These are phyloP conservation scores for Bondarzewia mesenterica DNA, from an alignment of 1,284 basidiomycete species.

Conservation along the genomic window DNA sequence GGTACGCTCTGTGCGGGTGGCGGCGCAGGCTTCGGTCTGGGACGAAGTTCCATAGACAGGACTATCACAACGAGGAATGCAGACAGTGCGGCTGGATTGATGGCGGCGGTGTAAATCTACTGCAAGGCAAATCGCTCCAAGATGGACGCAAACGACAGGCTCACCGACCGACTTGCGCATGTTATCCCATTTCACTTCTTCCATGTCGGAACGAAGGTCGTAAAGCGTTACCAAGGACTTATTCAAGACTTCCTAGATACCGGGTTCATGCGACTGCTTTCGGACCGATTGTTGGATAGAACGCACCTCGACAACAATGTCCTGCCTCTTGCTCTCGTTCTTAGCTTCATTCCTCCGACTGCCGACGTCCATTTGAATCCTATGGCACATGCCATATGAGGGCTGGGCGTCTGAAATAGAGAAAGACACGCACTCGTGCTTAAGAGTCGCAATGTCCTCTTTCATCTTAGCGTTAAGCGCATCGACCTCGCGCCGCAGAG, in stretches of 20 bases:
- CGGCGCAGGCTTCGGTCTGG: slow-evolving; percentile 30
- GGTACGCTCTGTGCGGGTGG: slow-evolving; percentile 14
- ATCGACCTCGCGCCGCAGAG: slow-evolving; percentile 86
- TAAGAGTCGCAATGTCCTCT: slow-evolving; percentile 83
- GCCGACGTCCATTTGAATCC: slow-evolving; percentile 94
- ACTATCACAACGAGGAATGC: slow-evolving; percentile 62
- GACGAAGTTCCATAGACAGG: slow-evolving; percentile 56
- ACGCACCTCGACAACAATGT: slow-evolving; percentile 82
- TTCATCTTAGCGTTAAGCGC: slow-evolving; percentile 86
- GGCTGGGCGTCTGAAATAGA: neutral
- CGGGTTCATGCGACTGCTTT: neutral
- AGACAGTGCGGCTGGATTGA: slow-evolving; percentile 46
- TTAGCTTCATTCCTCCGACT: slow-evolving; percentile 91
- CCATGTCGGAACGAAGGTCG: slow-evolving; percentile 81
- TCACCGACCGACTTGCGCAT: slow-evolving; percentile 80
- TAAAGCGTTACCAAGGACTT: slow-evolving; percentile 80
- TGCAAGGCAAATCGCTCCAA: neutral
- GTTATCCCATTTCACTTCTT: slow-evolving; percentile 88
- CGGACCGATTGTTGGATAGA: neutral
- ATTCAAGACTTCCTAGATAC: slow-evolving; percentile 70
- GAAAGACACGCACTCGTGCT: slow-evolving; percentile 71
- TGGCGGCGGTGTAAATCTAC: neutral
- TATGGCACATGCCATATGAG: slow-evolving; percentile 20
- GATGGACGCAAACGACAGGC: slow-evolving; percentile 22
- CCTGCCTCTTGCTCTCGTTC: slow-evolving; percentile 79